Evolutionary conservation across 179 eudicot genomes (phyloP).

Genomic region (Corrigiola litoralis): DNA sequence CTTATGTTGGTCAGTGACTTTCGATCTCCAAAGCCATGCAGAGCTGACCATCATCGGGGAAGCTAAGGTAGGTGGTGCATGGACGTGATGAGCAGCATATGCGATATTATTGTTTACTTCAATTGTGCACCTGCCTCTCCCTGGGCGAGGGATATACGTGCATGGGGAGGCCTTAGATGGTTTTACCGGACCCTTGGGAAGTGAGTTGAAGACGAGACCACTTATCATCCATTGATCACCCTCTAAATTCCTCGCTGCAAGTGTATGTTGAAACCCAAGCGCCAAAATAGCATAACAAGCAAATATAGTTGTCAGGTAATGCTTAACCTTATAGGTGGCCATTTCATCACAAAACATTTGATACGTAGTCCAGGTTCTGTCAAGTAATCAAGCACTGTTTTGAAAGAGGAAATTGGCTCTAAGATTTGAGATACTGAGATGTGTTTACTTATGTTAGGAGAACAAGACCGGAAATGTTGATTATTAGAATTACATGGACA

Average conservation of each 20-base stretch:
- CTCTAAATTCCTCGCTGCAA: conserved; percentile 9
- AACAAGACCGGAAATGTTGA: background rate
- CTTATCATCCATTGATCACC: background rate
- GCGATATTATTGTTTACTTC: conserved; percentile 7
- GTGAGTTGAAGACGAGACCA: conserved; percentile 15
- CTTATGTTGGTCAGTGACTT: background rate
- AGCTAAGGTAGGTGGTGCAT: background rate
- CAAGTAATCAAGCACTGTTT: too few relatives aligned
- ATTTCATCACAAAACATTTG: background rate
- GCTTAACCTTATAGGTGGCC: background rate
- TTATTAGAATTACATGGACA: background rate
- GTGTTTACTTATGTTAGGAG: background rate
- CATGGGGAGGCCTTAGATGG: conserved; percentile 19
- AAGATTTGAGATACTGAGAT: too few relatives aligned
- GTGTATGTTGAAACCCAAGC: background rate
- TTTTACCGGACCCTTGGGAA: conserved; percentile 10
- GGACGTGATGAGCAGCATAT: background rate
- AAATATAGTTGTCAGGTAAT: background rate
- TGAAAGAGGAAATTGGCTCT: too few relatives aligned
- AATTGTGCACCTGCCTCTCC: conserved; percentile 18
- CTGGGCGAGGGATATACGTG: conserved; percentile 11
- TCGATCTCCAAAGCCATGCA: conserved; percentile 2
- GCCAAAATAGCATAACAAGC: background rate
- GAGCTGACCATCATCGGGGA: conserved; percentile 6
- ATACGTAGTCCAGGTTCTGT: background rate